Percentiles rank a stretch among this genome's conserved stretches.
Evolutionary conservation across 2,329 filamentous ascomycete species (phyloP).

Genomic region (Ophiosphaerella herpotricha): DNA sequence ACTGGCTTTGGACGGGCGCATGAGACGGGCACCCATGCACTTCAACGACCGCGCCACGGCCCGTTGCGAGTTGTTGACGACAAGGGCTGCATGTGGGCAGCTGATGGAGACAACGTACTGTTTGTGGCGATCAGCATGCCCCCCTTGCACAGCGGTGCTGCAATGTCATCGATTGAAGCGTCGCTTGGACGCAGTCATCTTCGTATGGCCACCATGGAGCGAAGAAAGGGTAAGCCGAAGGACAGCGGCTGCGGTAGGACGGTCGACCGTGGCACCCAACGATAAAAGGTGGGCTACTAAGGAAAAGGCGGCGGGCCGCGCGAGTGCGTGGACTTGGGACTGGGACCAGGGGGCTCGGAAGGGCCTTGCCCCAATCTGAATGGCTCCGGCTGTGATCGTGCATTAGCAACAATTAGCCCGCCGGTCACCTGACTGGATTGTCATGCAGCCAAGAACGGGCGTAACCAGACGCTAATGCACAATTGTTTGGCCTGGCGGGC

Average conservation of each 20-base stretch:
- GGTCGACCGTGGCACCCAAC: conserved; percentile 15
- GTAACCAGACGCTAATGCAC: conserved; percentile 20
- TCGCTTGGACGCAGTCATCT: conserved; percentile 21
- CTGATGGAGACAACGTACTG: conserved; percentile 19
- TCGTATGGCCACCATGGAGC: background rate
- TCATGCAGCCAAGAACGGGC: conserved; percentile 26
- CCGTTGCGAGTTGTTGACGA: conserved; percentile 41
- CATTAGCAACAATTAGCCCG: conserved; percentile 2
- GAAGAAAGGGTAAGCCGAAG: background rate
- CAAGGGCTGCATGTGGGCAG: conserved; percentile 28
- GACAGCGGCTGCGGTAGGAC: conserved; percentile 3
- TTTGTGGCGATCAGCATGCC: conserved; percentile 12
- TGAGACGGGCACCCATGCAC: conserved; percentile 37
- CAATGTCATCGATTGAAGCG: conserved; percentile 22
- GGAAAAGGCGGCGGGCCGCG: conserved; percentile 22
- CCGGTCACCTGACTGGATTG: conserved; percentile 23
- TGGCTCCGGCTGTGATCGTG: conserved; percentile 13
- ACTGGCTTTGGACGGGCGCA: conserved; percentile 25
- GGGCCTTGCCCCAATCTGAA: conserved; percentile 12
- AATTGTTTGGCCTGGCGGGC: conserved; percentile 11
- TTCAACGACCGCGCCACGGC: conserved; percentile 37
- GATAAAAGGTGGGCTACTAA: conserved; percentile 19
- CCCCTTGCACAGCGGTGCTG: conserved; percentile 11
- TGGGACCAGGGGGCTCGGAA: conserved; percentile 27
- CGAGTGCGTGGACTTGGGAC: conserved; percentile 21